Percentiles rank a stretch among this genome's conserved stretches.
Conservation (phyloP, 164 flowering plant species). For the Akebia trifoliata region DNA sequence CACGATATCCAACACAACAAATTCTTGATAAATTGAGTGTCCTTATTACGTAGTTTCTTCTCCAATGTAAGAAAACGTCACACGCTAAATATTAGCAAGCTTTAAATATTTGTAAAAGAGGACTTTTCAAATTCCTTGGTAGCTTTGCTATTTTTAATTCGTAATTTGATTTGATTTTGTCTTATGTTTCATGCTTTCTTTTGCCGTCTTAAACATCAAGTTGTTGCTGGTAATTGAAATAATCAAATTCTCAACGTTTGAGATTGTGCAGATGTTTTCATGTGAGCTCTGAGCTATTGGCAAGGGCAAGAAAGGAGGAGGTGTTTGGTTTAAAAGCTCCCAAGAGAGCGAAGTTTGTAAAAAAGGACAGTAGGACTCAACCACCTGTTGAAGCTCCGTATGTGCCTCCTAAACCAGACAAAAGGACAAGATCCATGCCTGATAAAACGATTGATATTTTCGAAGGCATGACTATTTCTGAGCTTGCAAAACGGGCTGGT, state of each 20-base stretch:
- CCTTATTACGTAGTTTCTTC: no score
- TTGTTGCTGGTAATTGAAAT: no score
- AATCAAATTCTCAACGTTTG: conserved; percentile 2
- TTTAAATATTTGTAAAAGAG: no score
- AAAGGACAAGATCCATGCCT: conserved; percentile 26
- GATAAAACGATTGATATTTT: conserved; percentile 72
- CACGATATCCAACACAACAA: no score
- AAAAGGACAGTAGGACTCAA: conserved; percentile 31
- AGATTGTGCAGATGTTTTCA: conserved; percentile 47
- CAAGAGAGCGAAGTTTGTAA: conserved; percentile 50
- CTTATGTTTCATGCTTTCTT: background rate
- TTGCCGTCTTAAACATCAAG: background rate
- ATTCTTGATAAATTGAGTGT: no score
- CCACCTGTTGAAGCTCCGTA: conserved; percentile 79
- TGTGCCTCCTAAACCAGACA: conserved; percentile 57
- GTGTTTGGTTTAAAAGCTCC: conserved; percentile 31
- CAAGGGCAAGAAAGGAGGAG: conserved; percentile 29
- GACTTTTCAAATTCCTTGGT: no score
- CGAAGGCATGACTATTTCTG: conserved; percentile 77
- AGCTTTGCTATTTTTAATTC: background rate
- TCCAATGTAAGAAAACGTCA: no score
- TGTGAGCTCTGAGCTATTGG: conserved; percentile 37
- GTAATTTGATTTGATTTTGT: background rate
- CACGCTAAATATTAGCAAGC: no score
- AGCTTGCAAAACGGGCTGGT: conserved; percentile 73